Base-by-base conservation (phyloP, 176 grass and related monocot species). In the Raddia guianensis region DNA sequence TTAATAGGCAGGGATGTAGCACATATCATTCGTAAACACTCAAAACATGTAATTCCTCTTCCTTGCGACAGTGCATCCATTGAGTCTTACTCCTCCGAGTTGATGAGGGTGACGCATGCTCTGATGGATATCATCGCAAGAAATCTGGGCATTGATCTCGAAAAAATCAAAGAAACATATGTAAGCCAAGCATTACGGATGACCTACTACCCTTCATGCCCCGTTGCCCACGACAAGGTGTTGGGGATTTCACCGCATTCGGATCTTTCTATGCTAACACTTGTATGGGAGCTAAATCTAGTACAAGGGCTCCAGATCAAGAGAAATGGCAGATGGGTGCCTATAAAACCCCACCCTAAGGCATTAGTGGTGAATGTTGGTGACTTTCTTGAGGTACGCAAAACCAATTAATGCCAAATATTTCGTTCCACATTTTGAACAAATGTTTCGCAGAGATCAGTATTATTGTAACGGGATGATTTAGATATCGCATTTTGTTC, bases 341-440 rank as follows among this genome's bases (percentile, higher is more conserved):
- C 85, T 2, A 47, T 87, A 18, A 58, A 50, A 37, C 50, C 85
- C 59, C 78, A 62, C 35, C 73, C 63, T 12, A 58, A 74, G 48
- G 86, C 80, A 65, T 21, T 88, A 13, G 76, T 83, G 18, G 86
- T 83, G 49, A 88, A 88, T 65, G 45, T 83, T 40, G 86, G 86
- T 15, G 86, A 88, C 51, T 68, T 82, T 18, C 72, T 88, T 69
- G 80, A 88, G 86, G 86, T 83, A 73, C 51, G 14, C 51, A 53
- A 16, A 53, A 16, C 51, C 14, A 52, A 14, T 52, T 52, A 27
- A 27, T 27, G 50, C 13, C 50, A 52, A 52, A 5, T 12, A 52
- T 52, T 51, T 51, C 12, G 12, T 51, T 51, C 49, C 12, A 51
- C 12, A 51, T 13, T 51, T 51, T 51, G 49, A 3, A 51, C 49